phyloP scores from a whole-genome alignment of 208 protist genomes.

The Trichomonas gallinae region DNA sequence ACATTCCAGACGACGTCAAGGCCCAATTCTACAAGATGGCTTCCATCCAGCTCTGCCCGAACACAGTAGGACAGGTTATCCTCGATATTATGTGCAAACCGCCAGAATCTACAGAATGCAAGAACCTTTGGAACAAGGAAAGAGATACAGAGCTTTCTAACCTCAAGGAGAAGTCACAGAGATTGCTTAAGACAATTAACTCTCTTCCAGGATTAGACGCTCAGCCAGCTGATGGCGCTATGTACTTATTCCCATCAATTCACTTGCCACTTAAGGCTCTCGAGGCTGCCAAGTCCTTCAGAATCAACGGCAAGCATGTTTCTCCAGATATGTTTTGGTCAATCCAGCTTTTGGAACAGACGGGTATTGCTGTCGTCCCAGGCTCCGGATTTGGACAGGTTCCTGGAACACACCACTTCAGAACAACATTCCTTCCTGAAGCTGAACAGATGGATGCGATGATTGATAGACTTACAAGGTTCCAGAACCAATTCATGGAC shows the following conservation, averaged over 20 bases:
- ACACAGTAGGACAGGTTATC: slow-evolving; percentile 77
- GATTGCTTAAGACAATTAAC: slow-evolving; percentile 60
- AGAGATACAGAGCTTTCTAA: slow-evolving; percentile 63
- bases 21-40: slow-evolving; percentile 78
- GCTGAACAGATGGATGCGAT: slow-evolving; percentile 69
- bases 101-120: slow-evolving; percentile 70
- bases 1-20: slow-evolving; percentile 48
- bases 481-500: slow-evolving; percentile 35
- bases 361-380: slow-evolving; percentile 65
- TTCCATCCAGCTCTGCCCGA: slow-evolving; percentile 67
- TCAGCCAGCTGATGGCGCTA: slow-evolving; percentile 64
- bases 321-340: slow-evolving; percentile 79
- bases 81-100: slow-evolving; percentile 81
- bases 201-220: slow-evolving; percentile 68
- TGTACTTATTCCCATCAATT: slow-evolving; percentile 89
- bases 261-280: slow-evolving; percentile 37
- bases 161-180: slow-evolving; percentile 22
- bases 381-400: slow-evolving; percentile 61
- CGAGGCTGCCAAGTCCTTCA: slow-evolving; percentile 19
- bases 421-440: slow-evolving; percentile 92
- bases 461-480: slow-evolving; percentile 19
- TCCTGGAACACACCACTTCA: slow-evolving; percentile 80
- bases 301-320: slow-evolving; percentile 39
- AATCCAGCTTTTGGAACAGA: slow-evolving; percentile 74
- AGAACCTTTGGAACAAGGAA: slow-evolving; percentile 44